Evolutionary conservation across 176 grass and related monocot genomes (phyloP).

Genomic region (Canna indica): DNA sequence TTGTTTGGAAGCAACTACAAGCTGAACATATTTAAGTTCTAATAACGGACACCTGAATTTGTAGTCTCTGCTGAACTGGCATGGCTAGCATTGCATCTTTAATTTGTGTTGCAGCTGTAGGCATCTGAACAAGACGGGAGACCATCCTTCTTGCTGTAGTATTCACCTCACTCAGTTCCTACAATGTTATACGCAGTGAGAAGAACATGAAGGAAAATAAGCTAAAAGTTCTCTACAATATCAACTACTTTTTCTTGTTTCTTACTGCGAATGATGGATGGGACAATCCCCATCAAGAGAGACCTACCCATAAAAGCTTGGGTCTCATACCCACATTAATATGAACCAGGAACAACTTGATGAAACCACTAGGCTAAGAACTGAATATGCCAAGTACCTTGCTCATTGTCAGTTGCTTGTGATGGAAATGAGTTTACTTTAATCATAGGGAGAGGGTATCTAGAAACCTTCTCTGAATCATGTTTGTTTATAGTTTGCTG

Average conservation of each 20-base stretch:
- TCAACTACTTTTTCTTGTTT: too few relatives aligned
- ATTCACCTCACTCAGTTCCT: constrained; percentile 80
- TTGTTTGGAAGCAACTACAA: constrained; percentile 7
- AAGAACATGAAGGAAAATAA: constrained; percentile 8
- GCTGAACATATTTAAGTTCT: neutral
- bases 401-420: too few relatives aligned
- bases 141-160: constrained; percentile 53
- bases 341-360: neutral
- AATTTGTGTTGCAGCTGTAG: constrained; percentile 57
- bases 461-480: too few relatives aligned
- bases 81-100: constrained; percentile 84
- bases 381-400: neutral
- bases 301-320: neutral
- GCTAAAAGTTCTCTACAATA: too few relatives aligned
- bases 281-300: neutral
- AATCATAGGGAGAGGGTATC: too few relatives aligned
- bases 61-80: constrained; percentile 44
- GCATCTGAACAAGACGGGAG: constrained; percentile 91
- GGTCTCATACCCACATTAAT: neutral
- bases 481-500: too few relatives aligned
- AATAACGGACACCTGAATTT: constrained; percentile 59
- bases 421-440: too few relatives aligned
- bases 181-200: constrained; percentile 16
- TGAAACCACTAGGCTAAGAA: neutral
- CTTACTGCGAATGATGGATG: too few relatives aligned